These are phyloP conservation scores for Dryas drummondii DNA, from an alignment of 306 rosid species.

Conservation along the genomic window DNA sequence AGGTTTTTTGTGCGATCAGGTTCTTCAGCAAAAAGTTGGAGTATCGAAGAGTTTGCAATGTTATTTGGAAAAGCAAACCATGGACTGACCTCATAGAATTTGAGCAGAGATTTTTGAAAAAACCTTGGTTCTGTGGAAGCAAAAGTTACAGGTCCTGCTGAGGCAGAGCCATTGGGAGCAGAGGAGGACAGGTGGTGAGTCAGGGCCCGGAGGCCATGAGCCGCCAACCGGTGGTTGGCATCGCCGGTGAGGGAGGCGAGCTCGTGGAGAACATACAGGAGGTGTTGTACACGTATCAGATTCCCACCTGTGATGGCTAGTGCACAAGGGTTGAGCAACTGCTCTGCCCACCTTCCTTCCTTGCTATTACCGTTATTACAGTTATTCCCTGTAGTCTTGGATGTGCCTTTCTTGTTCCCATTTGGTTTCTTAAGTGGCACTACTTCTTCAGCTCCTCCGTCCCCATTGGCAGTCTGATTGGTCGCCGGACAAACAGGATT, in stretches of 20 bases:
- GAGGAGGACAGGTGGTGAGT: slow-evolving; percentile 50
- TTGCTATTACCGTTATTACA: slow-evolving; percentile 52
- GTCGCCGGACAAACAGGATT: slow-evolving; percentile 27
- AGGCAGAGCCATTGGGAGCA: slow-evolving; percentile 21
- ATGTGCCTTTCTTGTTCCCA: slow-evolving; percentile 52
- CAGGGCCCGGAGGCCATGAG: slow-evolving; percentile 65
- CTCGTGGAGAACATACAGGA: slow-evolving; percentile 81
- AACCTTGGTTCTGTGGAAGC: slow-evolving; percentile 64
- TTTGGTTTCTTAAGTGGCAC: slow-evolving; percentile 40
- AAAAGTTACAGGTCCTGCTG: slow-evolving; percentile 42
- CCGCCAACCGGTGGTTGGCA: slow-evolving; percentile 82
- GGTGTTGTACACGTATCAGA: slow-evolving; percentile 71
- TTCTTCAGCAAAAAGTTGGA: slow-evolving; percentile 66
- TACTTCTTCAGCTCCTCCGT: slow-evolving; percentile 31
- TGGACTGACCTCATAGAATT: slow-evolving; percentile 86
- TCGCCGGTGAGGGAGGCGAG: slow-evolving; percentile 73
- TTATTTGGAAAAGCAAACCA: slow-evolving; percentile 89
- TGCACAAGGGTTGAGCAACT: slow-evolving; percentile 86
- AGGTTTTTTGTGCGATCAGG: slow-evolving; percentile 37
- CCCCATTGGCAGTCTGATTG: slow-evolving; percentile 40
- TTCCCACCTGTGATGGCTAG: slow-evolving; percentile 55
- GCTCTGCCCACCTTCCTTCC: slow-evolving; percentile 98
- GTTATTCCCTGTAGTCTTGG: slow-evolving; percentile 56
- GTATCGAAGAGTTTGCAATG: slow-evolving; percentile 79
- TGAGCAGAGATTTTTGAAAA: slow-evolving; percentile 67